Evolutionary conservation across 208 protist species (phyloP).

Genomic region (Trypanosoma platydactyli): DNA sequence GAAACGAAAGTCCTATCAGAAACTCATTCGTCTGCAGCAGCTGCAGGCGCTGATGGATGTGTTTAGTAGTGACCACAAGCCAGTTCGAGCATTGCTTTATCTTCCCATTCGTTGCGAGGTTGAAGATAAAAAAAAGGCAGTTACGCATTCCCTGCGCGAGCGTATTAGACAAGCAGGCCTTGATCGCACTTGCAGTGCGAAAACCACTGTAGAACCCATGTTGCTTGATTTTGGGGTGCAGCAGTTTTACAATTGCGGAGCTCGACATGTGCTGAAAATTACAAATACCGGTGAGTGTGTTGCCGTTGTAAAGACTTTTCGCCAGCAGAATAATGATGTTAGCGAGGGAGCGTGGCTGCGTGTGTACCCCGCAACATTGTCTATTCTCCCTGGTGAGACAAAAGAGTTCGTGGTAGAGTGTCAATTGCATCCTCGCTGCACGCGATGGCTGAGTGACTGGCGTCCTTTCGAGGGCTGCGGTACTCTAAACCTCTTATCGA

Average conservation of each 20-base stretch:
- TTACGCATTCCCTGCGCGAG: constrained; percentile 48
- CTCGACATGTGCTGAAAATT: constrained; percentile 39
- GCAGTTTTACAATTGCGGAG: constrained; percentile 55
- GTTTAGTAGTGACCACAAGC: constrained; percentile 83
- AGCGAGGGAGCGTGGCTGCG: constrained; percentile 73
- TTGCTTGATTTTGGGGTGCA: constrained; percentile 64
- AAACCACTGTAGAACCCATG: constrained; percentile 35
- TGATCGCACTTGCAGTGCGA: constrained; percentile 43
- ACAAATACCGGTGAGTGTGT: constrained; percentile 74
- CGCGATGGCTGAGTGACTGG: constrained; percentile 68
- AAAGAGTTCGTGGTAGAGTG: constrained; percentile 62
- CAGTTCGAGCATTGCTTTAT: constrained; percentile 61
- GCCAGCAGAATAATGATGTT: constrained; percentile 37
- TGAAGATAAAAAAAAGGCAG: constrained; percentile 42
- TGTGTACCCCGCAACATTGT: constrained; percentile 54
- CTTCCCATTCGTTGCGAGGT: constrained; percentile 74
- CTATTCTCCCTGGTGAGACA: constrained; percentile 68
- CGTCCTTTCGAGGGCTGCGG: constrained; percentile 59
- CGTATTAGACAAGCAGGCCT: constrained; percentile 46
- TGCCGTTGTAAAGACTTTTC: constrained; percentile 62
- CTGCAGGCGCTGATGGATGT: constrained; percentile 55
- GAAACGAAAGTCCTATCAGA: constrained; percentile 36
- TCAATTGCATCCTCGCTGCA: constrained; percentile 53
- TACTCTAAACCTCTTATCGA: constrained; percentile 43
- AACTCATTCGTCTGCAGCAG: constrained; percentile 44